Evolutionary conservation across 805 yeast species (phyloP).

Genomic region (Millerozyma miso): DNA sequence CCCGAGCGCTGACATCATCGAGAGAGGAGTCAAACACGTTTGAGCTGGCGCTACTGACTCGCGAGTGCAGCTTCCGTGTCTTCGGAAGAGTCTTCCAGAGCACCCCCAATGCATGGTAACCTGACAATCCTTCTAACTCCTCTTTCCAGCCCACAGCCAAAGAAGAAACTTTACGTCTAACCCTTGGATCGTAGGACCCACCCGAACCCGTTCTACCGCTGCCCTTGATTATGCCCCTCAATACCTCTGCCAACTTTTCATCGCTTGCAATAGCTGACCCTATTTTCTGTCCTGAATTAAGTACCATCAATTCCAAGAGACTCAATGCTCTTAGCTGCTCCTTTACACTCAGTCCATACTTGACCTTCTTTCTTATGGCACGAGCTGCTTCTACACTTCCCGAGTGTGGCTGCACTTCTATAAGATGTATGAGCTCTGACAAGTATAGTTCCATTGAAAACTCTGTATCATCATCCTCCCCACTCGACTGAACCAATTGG

Average conservation of each 20-base stretch:
- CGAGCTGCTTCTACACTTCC: constrained; percentile 78
- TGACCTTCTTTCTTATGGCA: constrained; percentile 81
- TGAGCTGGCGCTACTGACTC: constrained; percentile 2
- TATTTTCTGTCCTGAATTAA: constrained; percentile 41
- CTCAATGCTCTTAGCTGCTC: constrained; percentile 65
- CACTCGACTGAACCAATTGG: constrained; percentile 42
- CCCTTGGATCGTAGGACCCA: constrained; percentile 33
- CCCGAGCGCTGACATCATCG: not conserved
- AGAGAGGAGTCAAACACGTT: constrained; percentile 6
- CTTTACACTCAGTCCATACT: constrained; percentile 62
- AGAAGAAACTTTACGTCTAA: constrained; percentile 44
- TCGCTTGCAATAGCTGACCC: constrained; percentile 57
- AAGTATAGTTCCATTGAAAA: constrained; percentile 42
- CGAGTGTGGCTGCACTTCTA: constrained; percentile 28
- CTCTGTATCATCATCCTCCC: constrained; percentile 30
- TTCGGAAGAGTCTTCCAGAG: constrained; percentile 45
- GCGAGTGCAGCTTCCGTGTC: constrained; percentile 14
- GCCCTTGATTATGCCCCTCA: constrained; percentile 47
- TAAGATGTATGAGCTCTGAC: constrained; percentile 54
- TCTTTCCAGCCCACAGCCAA: constrained; percentile 66
- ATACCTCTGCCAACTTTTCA: constrained; percentile 59
- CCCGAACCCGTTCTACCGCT: constrained; percentile 29
- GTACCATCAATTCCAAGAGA: constrained; percentile 34
- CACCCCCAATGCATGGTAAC: constrained; percentile 44
- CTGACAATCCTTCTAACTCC: constrained; percentile 48